These are phyloP conservation scores for Arthrobotrys musiformis DNA, from an alignment of 2,329 filamentous ascomycete species.

Conservation along the genomic window DNA sequence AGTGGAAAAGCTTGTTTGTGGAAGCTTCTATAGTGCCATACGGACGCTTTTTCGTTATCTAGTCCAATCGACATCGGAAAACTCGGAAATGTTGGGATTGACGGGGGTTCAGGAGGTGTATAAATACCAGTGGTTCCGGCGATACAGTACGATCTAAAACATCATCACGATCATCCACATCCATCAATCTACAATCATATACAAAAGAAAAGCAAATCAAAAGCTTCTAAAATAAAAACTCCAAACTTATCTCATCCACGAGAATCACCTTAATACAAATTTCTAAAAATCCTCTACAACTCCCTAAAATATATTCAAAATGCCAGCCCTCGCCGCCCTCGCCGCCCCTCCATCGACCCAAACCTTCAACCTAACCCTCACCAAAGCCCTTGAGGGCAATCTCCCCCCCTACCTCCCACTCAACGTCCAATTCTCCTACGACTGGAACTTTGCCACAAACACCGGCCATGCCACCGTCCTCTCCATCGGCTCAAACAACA, in stretches of 20 bases:
- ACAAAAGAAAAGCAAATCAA: no score
- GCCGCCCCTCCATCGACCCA: conserved; percentile 29
- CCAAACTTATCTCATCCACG: not conserved
- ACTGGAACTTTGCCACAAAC: conserved; percentile 44
- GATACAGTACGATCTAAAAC: not conserved
- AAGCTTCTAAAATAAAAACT: not conserved
- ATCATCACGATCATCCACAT: not conserved
- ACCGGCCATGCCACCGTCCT: conserved; percentile 39
- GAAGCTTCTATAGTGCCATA: not conserved
- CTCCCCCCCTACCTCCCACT: conserved; percentile 35
- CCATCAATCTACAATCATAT: not conserved
- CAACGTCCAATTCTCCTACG: conserved; percentile 43
- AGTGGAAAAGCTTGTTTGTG: not conserved
- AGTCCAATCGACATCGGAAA: no score
- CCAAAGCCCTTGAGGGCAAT: conserved; percentile 28
- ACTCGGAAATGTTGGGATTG: not conserved
- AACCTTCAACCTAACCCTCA: conserved; percentile 49
- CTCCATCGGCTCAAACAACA: conserved; percentile 37
- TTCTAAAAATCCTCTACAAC: no score
- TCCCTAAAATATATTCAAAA: conserved; percentile 19
- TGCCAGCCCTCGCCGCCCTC: conserved; percentile 34
- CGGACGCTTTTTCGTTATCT: not conserved
- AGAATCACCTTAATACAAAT: not conserved
- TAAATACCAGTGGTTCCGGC: not conserved
- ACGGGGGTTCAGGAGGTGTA: not conserved